Percentiles rank a stretch among this genome's conserved stretches.
Conservation (phyloP, 345 rosid genomes). For the Sisymbrium irio region DNA sequence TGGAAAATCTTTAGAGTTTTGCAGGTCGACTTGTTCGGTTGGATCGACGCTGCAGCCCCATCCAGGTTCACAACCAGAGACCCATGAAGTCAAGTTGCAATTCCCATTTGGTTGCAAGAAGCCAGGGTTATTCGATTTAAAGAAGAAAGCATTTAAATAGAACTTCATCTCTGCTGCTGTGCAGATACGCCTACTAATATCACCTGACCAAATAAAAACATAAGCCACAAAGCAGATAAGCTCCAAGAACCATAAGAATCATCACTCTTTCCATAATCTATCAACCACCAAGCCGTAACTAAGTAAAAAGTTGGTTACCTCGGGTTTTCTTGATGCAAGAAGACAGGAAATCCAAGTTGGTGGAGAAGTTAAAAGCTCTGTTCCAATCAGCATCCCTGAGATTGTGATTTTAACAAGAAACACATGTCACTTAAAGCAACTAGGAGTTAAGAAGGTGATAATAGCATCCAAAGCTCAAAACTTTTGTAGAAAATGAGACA, state of each 20-base stretch:
- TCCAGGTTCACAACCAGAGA: slow-evolving; percentile 94
- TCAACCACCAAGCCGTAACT: not conserved
- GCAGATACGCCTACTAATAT: slow-evolving; percentile 51
- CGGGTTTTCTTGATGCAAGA: slow-evolving; percentile 53
- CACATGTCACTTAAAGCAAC: not conserved
- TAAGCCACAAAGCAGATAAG: not conserved
- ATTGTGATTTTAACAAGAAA: slow-evolving; percentile 17
- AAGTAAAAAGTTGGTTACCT: slow-evolving; percentile 43
- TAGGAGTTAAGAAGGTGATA: not conserved
- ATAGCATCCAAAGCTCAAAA: too few relatives aligned
- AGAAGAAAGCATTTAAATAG: slow-evolving; percentile 58
- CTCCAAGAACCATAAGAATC: not conserved
- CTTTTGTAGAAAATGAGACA: too few relatives aligned
- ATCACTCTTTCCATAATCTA: not conserved
- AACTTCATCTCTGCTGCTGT: slow-evolving; percentile 77
- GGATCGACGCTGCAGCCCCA: slow-evolving; percentile 75
- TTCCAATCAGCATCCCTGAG: slow-evolving; percentile 90
- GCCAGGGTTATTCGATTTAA: slow-evolving; percentile 30
- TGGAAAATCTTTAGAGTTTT: slow-evolving; percentile 57
- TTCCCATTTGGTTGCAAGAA: slow-evolving; percentile 62
- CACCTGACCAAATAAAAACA: slow-evolving; percentile 41
- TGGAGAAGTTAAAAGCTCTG: slow-evolving; percentile 73
- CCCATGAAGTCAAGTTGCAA: slow-evolving; percentile 84
- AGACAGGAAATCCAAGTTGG: slow-evolving; percentile 67
- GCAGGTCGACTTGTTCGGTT: slow-evolving; percentile 46